These are phyloP conservation scores for Boletellus emodensis DNA, from an alignment of 768 basidiomycete species.

Conservation along the genomic window DNA sequence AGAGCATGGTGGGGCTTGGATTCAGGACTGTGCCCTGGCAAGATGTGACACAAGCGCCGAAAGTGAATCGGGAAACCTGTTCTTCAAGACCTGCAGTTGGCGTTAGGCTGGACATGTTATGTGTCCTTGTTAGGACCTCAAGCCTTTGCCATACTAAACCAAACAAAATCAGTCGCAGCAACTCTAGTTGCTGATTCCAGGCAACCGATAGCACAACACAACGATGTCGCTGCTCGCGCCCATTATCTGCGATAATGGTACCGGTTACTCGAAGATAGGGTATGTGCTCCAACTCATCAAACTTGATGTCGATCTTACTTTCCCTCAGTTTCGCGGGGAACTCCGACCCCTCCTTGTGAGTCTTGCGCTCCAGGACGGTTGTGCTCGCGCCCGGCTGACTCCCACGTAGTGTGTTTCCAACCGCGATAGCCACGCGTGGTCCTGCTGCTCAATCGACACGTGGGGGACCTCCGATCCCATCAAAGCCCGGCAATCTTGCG, in stretches of 20 bases:
- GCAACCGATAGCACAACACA: conserved; percentile 8
- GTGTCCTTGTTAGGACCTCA: conserved; percentile 24
- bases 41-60: neutral
- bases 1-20: too few relatives aligned
- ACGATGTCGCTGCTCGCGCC: conserved; percentile 77
- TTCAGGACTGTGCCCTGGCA: too few relatives aligned
- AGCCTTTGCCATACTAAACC: conserved; percentile 20
- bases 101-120: conserved; percentile 6
- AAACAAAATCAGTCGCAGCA: conserved; percentile 21
- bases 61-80: neutral
- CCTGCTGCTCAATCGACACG: conserved; percentile 38
- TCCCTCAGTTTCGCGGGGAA: conserved; percentile 87
- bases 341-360: conserved; percentile 96
- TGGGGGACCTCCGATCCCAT: conserved; percentile 72
- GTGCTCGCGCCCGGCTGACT: conserved; percentile 5
- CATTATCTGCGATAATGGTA: conserved; percentile 97
- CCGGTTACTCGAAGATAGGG: conserved; percentile 97
- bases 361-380: conserved; percentile 15
- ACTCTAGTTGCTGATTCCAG: conserved; percentile 3
- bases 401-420: conserved; percentile 81
- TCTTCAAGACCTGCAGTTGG: too few relatives aligned
- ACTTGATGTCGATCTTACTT: conserved; percentile 7
- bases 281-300: conserved; percentile 35
- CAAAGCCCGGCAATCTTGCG: conserved; percentile 88
- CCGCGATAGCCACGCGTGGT: conserved; percentile 87